These are phyloP conservation scores for Metarhizium guizhouense DNA, from an alignment of 2,329 filamentous ascomycete species.

Conservation along the genomic window DNA sequence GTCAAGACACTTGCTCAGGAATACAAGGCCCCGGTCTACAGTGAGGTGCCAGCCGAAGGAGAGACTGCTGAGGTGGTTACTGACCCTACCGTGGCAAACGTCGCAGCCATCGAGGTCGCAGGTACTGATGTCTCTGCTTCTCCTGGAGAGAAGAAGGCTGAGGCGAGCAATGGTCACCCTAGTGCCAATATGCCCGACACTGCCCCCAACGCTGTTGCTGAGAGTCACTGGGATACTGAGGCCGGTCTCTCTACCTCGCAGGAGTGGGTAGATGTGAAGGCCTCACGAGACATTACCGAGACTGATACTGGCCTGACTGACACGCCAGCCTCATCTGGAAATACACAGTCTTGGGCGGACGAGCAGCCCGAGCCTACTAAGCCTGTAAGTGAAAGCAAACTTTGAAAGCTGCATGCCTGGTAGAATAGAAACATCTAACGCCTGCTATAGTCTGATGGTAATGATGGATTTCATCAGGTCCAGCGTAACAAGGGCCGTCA, in stretches of 20 bases:
- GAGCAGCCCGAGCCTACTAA: conserved; percentile 53
- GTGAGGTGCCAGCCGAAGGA: conserved; percentile 23
- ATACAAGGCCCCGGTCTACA: conserved; percentile 37
- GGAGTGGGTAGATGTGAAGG: conserved; percentile 64
- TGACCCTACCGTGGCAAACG: conserved; percentile 60
- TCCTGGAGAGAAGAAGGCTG: conserved; percentile 32
- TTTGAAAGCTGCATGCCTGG: background rate
- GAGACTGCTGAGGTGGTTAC: conserved; percentile 31
- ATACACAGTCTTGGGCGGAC: conserved; percentile 71
- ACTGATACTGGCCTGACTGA: conserved; percentile 57
- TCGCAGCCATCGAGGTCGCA: conserved; percentile 59
- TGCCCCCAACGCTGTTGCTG: conserved; percentile 52
- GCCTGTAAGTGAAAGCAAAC: conserved; percentile 28
- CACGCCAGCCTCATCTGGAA: conserved; percentile 45
- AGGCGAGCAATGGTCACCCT: conserved; percentile 31
- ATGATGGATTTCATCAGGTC: conserved; percentile 68
- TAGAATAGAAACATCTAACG: conserved; percentile 1
- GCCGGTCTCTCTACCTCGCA: conserved; percentile 40
- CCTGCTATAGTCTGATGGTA: conserved; percentile 24
- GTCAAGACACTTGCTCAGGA: conserved; percentile 39
- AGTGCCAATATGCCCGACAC: conserved; percentile 44
- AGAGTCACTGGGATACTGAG: conserved; percentile 54
- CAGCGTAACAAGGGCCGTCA: conserved; percentile 50
- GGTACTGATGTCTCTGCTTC: conserved; percentile 30
- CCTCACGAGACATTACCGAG: conserved; percentile 65